Conservation (phyloP, 306 rosid genomes). For the Trifolium fragiferum region DNA sequence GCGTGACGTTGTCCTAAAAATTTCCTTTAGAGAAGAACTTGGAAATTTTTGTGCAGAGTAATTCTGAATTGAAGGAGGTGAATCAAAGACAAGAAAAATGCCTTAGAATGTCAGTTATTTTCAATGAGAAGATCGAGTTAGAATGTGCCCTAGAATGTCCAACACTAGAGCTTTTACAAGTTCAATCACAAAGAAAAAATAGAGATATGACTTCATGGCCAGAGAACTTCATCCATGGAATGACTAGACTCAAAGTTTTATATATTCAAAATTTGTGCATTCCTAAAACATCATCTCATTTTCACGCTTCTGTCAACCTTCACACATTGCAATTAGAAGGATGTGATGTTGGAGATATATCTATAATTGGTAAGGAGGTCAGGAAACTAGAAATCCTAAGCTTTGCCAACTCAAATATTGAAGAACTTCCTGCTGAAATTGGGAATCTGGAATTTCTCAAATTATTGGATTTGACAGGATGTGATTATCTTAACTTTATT, state of each 20-base stretch:
- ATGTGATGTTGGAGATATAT: slow-evolving; percentile 32
- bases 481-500: slow-evolving; percentile 8
- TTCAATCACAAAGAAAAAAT: background rate
- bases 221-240: background rate
- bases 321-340: slow-evolving; percentile 9
- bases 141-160: background rate
- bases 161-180: background rate
- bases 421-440: slow-evolving; percentile 28
- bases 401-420: slow-evolving; percentile 40
- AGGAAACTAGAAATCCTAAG: slow-evolving; percentile 37
- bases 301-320: slow-evolving; percentile 19
- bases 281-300: background rate
- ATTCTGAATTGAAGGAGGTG: background rate
- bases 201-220: background rate
- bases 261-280: background rate
- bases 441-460: slow-evolving; percentile 28
- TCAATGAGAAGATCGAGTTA: background rate
- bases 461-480: slow-evolving; percentile 36
- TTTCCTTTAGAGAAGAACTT: background rate
- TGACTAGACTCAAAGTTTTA: background rate
- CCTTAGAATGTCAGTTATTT: slow-evolving; percentile 13
- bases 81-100: background rate
- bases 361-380: slow-evolving; percentile 36
- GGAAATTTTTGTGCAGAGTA: background rate
- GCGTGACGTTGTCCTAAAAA: background rate